Percentiles rank a stretch among this genome's conserved stretches.
Conservation (phyloP, 164 flowering plant species). For the Macadamia tetraphylla region DNA sequence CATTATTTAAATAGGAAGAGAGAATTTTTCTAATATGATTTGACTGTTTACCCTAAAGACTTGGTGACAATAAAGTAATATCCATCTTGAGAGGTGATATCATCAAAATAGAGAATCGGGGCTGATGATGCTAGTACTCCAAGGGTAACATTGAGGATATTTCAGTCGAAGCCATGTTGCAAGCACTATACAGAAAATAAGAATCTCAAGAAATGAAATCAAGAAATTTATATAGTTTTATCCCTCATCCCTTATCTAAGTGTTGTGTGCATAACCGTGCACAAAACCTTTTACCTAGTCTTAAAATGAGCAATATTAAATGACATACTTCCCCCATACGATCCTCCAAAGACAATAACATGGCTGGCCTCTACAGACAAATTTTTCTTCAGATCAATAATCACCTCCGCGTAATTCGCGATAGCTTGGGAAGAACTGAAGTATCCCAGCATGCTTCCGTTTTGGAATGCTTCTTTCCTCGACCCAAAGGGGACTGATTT, state of each 20-base stretch:
- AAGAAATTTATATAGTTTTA: no score
- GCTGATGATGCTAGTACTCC: conserved; percentile 79
- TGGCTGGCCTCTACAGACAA: not conserved
- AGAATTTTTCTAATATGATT: no score
- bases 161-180: conserved; percentile 73
- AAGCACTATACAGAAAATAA: conserved; percentile 36
- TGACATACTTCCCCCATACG: not conserved
- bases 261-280: no score
- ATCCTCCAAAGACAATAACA: not conserved
- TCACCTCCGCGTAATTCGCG: not conserved
- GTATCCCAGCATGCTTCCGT: not conserved
- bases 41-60: conserved; percentile 24
- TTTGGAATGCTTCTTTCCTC: not conserved
- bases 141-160: conserved; percentile 53
- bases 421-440: not conserved
- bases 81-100: conserved; percentile 37
- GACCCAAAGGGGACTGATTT: conserved; percentile 36
- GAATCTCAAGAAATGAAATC: not conserved
- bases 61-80: conserved; percentile 34
- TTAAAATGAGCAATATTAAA: no score
- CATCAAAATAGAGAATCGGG: conserved; percentile 60
- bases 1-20: no score
- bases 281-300: no score
- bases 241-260: no score
- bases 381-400: not conserved